Percentiles rank a stretch among this genome's conserved stretches.
phyloP scores from a whole-genome alignment of 228 moss, liverwort and hornwort species.

The Sphagnum fallax region DNA sequence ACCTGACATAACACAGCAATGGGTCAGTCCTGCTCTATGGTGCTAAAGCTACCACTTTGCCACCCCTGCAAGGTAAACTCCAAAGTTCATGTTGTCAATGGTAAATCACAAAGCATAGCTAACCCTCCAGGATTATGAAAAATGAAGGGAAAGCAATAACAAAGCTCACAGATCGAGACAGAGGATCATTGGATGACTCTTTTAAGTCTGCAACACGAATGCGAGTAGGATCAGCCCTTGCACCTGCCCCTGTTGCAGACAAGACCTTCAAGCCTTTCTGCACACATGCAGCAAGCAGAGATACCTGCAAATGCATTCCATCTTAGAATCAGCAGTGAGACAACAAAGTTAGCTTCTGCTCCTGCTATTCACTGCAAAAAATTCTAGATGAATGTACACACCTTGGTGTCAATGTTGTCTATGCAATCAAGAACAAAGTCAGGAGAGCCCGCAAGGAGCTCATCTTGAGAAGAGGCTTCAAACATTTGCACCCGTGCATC shows the following conservation, averaged over 20 bases:
- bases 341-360: not conserved
- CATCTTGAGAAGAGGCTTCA: conserved; percentile 65
- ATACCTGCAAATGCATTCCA: conserved; percentile 41
- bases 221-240: conserved; percentile 90
- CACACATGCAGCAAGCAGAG: conserved; percentile 84
- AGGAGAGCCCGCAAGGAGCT: conserved; percentile 87
- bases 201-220: conserved; percentile 89
- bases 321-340: not conserved
- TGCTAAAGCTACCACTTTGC: not conserved
- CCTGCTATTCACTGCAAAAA: too few relatives aligned
- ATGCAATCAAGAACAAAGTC: conserved; percentile 96
- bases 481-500: conserved; percentile 88
- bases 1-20: conserved; percentile 40
- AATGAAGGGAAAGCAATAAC: not conserved
- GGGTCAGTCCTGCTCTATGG: not conserved
- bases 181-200: conserved; percentile 92
- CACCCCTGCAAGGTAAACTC: not conserved
- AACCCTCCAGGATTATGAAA: not conserved
- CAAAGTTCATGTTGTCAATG: too few relatives aligned
- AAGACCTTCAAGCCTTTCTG: conserved; percentile 76
- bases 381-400: conserved; percentile 6
- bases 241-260: conserved; percentile 98
- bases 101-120: not conserved
- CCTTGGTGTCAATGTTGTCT: conserved; percentile 99
- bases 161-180: conserved; percentile 82